Base-by-base conservation (phyloP, 106 monocot genomes). In the Xerophyta viscosa region DNA sequence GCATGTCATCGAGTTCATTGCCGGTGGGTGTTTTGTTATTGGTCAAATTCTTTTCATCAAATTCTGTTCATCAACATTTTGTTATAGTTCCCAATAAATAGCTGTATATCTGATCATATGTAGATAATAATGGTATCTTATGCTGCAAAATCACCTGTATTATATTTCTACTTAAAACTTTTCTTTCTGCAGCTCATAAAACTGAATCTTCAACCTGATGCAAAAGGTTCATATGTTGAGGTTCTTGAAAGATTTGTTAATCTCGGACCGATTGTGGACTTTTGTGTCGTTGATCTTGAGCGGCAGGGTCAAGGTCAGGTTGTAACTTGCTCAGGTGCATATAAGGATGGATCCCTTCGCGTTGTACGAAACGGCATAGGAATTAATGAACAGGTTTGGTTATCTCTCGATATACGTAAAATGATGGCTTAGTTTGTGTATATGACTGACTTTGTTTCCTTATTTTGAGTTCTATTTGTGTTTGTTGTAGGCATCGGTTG, bases 261-360 rank as follows among this genome's bases (percentile, higher is more conserved):
- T 73, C 82, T 98, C 59, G 96, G 96, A 14, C 96, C 96, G 19
- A 98, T 98, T 60, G 85, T 85, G 19, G 96, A 98, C 55, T 98
- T 98, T 47, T 98, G 96, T 69, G 89, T 98, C 43, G 96, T 98
- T 51, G 96, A 98, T 41, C 88, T 98, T 64, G 96, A 98, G 54
- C 81, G 89, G 51, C 96, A 98, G 74, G 96, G 96, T 24, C 96
- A 98, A 37, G 96, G 96, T 56, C 96, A 98, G 58, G 96, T 98
- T 31, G 96, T 98, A 9, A 98, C 89, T 23, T 98, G 96, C 53
- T 98, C 96, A 48, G 96, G 96, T 31, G 96, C 96, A 50, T 98
- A 82, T 48, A 98, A 86, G 66, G 96, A 98, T 71, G 96, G 96
- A 50, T 89, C 89, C 19, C 85, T 98, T 60, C 86, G 96, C 14